Base-by-base conservation (phyloP, 208 protist species). In the Wallacemonas sp. region DNA sequence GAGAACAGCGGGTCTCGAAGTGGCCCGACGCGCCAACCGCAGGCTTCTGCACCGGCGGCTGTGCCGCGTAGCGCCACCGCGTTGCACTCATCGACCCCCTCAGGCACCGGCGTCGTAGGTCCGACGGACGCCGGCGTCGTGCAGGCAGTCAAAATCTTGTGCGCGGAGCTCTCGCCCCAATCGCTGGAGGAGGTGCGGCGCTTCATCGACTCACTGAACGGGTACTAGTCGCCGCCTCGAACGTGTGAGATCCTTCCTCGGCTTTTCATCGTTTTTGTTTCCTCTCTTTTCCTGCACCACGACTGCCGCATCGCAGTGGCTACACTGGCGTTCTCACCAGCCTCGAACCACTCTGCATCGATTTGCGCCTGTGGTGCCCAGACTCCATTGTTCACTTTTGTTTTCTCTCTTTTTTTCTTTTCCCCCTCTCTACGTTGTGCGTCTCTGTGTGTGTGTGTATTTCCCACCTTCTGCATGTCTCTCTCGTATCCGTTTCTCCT, bases 71-170 rank as follows among this genome's bases (percentile, higher is more conserved):
- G 30, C 3, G 52, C 52, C 6, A 30, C 52, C 6, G 30, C 52
- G 5, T 58, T 58, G 6, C 52, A 24, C 9, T 21, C 52, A 6
- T 2, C 30, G 29, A 58, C 52, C 14, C 14, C 57, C 5, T 63
- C 71, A 24, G 64, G 69, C 11, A 81, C 71, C 12, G 30, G 30
- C 29, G 34, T 39, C 30, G 14, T 67, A 23, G 85, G 85, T 0
- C 85, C 88, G 6, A 83, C 83, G 1, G 88, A 94, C 66, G 76
- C 78, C 27, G 85, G 88, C 26, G 84, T 92, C 16, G 75, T 95
- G 36, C 86, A 89, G 72, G 89, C 89, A 1, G 78, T 95, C 9
- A 92, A 95, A 55, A 78, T 92, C 27, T 62, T 95, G 16, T 84
- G 84, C 61, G 82, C 84, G 36, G 85, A 95, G 48, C 68, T 95